Conservation (phyloP, 805 yeast species). For the Ogataea minuta region DNA sequence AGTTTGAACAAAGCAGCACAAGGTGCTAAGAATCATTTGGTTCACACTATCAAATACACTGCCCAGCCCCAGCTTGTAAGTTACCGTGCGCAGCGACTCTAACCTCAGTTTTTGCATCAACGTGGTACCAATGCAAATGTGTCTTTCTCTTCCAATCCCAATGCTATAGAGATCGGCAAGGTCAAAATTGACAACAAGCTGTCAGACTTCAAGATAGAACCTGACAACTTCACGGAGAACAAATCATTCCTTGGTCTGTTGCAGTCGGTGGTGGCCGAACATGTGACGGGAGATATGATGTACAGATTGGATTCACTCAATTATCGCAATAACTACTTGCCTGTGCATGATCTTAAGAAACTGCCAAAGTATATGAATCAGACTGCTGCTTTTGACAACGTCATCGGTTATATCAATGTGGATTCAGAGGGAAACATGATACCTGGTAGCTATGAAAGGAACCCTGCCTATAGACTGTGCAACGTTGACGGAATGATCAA, state of each 20-base stretch:
- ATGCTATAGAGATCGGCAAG: constrained; percentile 26
- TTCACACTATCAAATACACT: constrained; percentile 22
- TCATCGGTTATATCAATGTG: constrained; percentile 67
- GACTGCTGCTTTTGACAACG: constrained; percentile 64
- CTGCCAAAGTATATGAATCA: constrained; percentile 58
- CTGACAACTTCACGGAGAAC: constrained; percentile 29
- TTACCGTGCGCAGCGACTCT: no score
- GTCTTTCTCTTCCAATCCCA: constrained; percentile 32
- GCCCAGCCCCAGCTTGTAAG: constrained; percentile 31
- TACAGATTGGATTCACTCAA: constrained; percentile 56
- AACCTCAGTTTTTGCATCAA: constrained; percentile 28
- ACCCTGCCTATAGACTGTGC: constrained; percentile 55
- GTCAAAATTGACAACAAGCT: constrained; percentile 3
- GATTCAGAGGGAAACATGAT: constrained; percentile 53
- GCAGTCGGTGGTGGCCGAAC: constrained; percentile 23
- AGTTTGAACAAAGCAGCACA: constrained; percentile 7
- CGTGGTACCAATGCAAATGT: constrained; percentile 18
- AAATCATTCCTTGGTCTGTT: constrained; percentile 24
- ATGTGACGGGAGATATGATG: constrained; percentile 45
- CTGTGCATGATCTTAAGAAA: constrained; percentile 67
- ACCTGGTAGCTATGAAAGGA: constrained; percentile 53
- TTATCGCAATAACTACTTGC: constrained; percentile 55
- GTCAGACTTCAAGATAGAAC: constrained; percentile 14
- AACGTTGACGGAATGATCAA: constrained; percentile 48
- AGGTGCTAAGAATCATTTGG: constrained; percentile 20